Percentiles rank a stretch among this genome's conserved stretches.
These are phyloP conservation scores for Diaporthe amygdali DNA, from an alignment of 2,329 filamentous ascomycete genomes.

Conservation along the genomic window DNA sequence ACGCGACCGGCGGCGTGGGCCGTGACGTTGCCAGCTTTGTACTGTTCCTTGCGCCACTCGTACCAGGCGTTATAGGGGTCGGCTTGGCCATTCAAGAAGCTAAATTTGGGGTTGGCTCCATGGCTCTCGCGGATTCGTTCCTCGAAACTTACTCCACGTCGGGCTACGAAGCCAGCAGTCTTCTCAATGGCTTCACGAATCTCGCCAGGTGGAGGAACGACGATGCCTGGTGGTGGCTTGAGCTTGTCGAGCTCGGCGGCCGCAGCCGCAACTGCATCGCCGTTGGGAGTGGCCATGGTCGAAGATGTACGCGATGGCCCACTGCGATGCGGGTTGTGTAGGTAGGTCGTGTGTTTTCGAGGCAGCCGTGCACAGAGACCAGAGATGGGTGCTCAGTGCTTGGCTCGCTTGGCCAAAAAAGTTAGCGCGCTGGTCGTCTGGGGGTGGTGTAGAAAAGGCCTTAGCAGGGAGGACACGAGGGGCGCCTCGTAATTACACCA, in stretches of 20 bases:
- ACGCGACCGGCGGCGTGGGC: constrained; percentile 76
- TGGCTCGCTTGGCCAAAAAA: constrained; percentile 1
- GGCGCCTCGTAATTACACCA: background rate
- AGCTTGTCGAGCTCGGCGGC: constrained; percentile 64
- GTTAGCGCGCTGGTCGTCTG: background rate
- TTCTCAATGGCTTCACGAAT: constrained; percentile 89
- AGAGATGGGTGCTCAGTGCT: background rate
- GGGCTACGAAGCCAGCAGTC: constrained; percentile 87
- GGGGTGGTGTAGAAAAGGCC: background rate
- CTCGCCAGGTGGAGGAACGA: constrained; percentile 84
- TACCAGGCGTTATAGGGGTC: constrained; percentile 92
- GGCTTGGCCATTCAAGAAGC: constrained; percentile 79
- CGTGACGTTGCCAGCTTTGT: constrained; percentile 82
- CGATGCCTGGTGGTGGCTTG: constrained; percentile 82
- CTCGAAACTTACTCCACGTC: constrained; percentile 73
- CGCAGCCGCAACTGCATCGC: constrained; percentile 53
- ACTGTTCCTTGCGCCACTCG: constrained; percentile 86
- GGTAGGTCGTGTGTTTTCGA: constrained; percentile 25
- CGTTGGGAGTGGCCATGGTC: constrained; percentile 52
- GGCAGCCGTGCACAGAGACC: background rate
- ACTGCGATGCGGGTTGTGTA: constrained; percentile 29
- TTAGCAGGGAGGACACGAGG: background rate
- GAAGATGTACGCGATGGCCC: constrained; percentile 22
- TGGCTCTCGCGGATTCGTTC: constrained; percentile 87
- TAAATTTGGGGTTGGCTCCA: constrained; percentile 85